Evolutionary conservation across 23 red algal genomes (phyloP), one percentile per base, ranked within the genome.

Genomic region (Cyanidium caldarium): DNA sequence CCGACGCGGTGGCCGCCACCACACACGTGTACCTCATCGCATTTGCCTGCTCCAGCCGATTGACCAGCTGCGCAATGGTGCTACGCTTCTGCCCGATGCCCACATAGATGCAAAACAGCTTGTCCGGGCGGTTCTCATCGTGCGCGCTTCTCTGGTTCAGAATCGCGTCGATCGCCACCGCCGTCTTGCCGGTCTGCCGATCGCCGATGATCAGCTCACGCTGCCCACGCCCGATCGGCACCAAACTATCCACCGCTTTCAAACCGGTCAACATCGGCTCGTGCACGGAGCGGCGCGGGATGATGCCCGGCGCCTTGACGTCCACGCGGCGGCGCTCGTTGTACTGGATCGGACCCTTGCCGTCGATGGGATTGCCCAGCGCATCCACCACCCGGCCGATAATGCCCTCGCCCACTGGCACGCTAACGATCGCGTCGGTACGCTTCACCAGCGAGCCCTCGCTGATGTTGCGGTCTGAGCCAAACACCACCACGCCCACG

Each of bases 121-220:
- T 82, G 74, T 88, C 83, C 36, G 86, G 45, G 14, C 42, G 28
- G 13, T 68, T 57, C 45, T 39, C 87, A 1, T 73, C 72, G 29
- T 95, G 82, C 15, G 65, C 81, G 36, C 45, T 74, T 76, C 79
- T 88, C 77, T 95, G 91, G 46, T 84, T 84, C 0, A 95, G 66
- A 1, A 95, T 95, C 28, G 91, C 77, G 57, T 95, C 91, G 20
- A 95, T 68, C 12, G 91, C 91, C 35, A 95, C 91, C 0, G 91
- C 78, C 13, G 91, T 95, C 76, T 95, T 95, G 34, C 91, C 91
- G 33, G 91, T 95, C 38, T 88, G 83, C 37, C 91, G 91, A 85
- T 95, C 91, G 39, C 91, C 91, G 65, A 95, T 95, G 40, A 95
- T 95, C 34, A 95, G 78, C 69, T 95, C 91, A 45, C 91, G 82